Evolutionary conservation across 805 yeast species (phyloP).

Genomic region (Huiozyma sinensis): DNA sequence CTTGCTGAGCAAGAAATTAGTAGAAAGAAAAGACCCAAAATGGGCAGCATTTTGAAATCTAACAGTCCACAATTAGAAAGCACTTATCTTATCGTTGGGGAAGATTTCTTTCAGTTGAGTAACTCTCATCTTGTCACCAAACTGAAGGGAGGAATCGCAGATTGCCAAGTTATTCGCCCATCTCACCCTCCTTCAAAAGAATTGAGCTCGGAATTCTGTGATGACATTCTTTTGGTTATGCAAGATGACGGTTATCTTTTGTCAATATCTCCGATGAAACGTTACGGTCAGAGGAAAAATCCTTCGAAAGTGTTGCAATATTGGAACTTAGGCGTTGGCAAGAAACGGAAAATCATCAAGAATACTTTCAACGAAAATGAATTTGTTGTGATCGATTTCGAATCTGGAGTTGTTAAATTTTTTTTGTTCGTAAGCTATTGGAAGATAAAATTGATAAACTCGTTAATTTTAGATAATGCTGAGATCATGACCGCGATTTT

Average conservation of each 20-base stretch:
- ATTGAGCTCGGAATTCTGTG: neutral
- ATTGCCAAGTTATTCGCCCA: conserved; percentile 6
- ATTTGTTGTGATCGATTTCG: conserved; percentile 10
- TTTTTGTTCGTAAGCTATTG: conserved; percentile 7
- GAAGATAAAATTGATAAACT: conserved; percentile 7
- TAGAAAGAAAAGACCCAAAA: no score
- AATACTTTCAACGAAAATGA: conserved; percentile 6
- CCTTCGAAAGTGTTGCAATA: conserved; percentile 11
- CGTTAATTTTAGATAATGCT: conserved; percentile 12
- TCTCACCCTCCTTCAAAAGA: neutral
- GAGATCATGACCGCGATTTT: conserved; percentile 11
- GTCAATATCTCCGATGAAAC: conserved; percentile 7
- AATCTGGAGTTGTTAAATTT: conserved; percentile 14
- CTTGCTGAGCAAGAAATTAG: no score
- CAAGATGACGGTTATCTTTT: conserved; percentile 11
- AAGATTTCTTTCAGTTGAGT: no score
- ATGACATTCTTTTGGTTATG: conserved; percentile 9
- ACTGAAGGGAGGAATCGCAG: conserved; percentile 8
- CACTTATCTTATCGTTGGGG: no score
- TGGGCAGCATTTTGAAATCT: no score
- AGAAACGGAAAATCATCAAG: conserved; percentile 13
- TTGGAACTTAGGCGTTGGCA: conserved; percentile 11
- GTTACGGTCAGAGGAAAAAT: neutral
- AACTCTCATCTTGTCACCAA: no score
- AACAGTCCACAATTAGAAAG: no score